These are phyloP conservation scores for Acrasis kona DNA, from an alignment of 78 protist genomes.

Conservation along the genomic window DNA sequence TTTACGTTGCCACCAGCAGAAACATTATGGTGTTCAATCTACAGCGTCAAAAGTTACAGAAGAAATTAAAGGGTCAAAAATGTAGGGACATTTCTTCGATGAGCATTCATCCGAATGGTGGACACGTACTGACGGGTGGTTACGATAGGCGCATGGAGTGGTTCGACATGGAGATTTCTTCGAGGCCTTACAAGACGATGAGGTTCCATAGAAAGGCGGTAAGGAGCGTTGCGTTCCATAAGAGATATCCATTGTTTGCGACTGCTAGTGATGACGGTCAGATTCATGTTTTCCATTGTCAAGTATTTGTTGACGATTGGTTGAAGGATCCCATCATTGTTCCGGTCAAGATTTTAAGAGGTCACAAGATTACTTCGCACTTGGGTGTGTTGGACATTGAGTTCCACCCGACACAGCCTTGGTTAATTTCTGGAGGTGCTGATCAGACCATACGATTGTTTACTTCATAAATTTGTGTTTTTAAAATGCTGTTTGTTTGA, in stretches of 20 bases:
- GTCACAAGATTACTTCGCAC: slow-evolving; percentile 27
- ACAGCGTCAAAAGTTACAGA: slow-evolving; percentile 40
- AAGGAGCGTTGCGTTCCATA: slow-evolving; percentile 72
- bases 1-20: slow-evolving; percentile 78
- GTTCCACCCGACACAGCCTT: slow-evolving; percentile 94
- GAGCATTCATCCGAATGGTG: slow-evolving; percentile 80
- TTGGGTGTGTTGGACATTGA: slow-evolving; percentile 72
- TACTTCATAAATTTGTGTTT: slow-evolving; percentile 16
- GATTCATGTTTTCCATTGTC: slow-evolving; percentile 77
- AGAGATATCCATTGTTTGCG: slow-evolving; percentile 83
- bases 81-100: slow-evolving; percentile 53
- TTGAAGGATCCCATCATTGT: slow-evolving; percentile 85
- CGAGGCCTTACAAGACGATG: slow-evolving; percentile 80
- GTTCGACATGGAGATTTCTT: slow-evolving; percentile 90
- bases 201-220: slow-evolving; percentile 78
- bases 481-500: no score
- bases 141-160: slow-evolving; percentile 80
- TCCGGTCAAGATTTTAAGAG: slow-evolving; percentile 81
- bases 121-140: slow-evolving; percentile 75
- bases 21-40: slow-evolving; percentile 71
- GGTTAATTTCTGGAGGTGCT: slow-evolving; percentile 88
- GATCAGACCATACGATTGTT: slow-evolving; percentile 65
- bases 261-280: slow-evolving; percentile 79
- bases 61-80: slow-evolving; percentile 41
- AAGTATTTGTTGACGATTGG: slow-evolving; percentile 72